A percentile compares a stretch with the other conserved stretches of the same genome.
phyloP scores from a whole-genome alignment of 192 early-diverging fungal genomes.

The Pilobolus umbonatus region DNA sequence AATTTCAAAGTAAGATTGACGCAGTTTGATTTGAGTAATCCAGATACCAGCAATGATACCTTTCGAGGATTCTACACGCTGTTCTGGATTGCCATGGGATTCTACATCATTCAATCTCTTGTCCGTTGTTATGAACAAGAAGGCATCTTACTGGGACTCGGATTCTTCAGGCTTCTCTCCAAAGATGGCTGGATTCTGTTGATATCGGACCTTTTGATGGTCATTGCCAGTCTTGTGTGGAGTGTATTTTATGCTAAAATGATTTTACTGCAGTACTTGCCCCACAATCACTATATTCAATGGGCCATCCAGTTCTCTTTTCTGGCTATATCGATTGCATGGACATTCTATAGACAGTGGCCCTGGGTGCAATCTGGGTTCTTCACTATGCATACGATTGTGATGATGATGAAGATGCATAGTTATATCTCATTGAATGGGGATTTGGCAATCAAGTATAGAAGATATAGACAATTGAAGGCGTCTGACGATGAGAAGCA shows the following conservation, averaged over 20 bases:
- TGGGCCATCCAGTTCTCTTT: conserved; percentile 55
- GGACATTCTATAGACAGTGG: conserved; percentile 70
- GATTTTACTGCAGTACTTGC: conserved; percentile 58
- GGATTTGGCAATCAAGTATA: conserved; percentile 52
- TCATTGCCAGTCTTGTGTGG: too few relatives aligned
- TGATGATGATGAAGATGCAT: conserved; percentile 96
- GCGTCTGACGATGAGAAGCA: background rate
- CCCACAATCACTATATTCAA: conserved; percentile 65
- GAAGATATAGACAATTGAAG: conserved; percentile 32
- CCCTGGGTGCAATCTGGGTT: conserved; percentile 88
- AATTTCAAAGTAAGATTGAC: conserved; percentile 26
- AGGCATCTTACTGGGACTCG: conserved; percentile 47
- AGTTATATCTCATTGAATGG: conserved; percentile 86
- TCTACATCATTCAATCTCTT: conserved; percentile 59
- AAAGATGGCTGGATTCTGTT: conserved; percentile 62
- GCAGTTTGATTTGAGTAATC: conserved; percentile 28
- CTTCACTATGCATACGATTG: conserved; percentile 81
- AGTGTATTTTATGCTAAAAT: too few relatives aligned
- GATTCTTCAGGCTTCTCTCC: conserved; percentile 53
- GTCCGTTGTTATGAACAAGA: conserved; percentile 49
- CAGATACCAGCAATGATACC: conserved; percentile 30
- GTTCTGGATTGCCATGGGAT: conserved; percentile 79
- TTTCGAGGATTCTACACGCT: conserved; percentile 77
- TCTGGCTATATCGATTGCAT: conserved; percentile 52
- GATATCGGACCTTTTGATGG: conserved; percentile 66